Base-by-base conservation (phyloP, 1,284 basidiomycete species). In the Leccinum fuscescens region DNA sequence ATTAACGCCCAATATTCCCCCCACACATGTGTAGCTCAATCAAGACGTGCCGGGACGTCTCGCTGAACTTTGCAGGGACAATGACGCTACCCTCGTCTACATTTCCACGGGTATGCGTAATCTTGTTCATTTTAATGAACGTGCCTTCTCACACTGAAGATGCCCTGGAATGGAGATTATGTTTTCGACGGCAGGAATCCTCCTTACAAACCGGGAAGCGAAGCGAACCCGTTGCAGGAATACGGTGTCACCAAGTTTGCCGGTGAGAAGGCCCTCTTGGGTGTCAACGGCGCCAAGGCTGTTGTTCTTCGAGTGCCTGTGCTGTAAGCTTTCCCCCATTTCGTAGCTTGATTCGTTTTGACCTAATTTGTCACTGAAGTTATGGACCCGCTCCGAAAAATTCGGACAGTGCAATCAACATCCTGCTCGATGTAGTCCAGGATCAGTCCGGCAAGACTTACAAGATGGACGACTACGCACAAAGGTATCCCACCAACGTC, bases 391-490 rank as follows among this genome's bases (percentile, higher is more conserved):
- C 88, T 4, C 83, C 85, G 27, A 83, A 83, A 57, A 92, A 93
- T 67, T 82, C 85, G 4, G 92, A 94, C 66, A 85, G 85, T 6
- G 91, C 92, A 0, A 80, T 94, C 61, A 94, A 94, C 69, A 81
- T 90, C 61, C 80, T 94, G 11, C 71, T 93, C 24, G 91, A 94
- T 70, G 77, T 92, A 50, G 90, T 94, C 1, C 77, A 82, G 62
- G 89, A 92, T 68, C 89, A 88, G 67, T 88, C 88, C 7, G 88
- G 88, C 5, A 91, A 91, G 74, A 77, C 77, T 54, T 92, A 92
- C 77, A 90, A 84, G 69, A 94, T 94, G 92, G 92, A 94, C 69
- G 89, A 94, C 73, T 93, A 86, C 70, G 91, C 90, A 12, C 90
- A 86, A 17, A 81, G 92, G 20, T 92, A 87, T 74, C 92, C 92